These are phyloP conservation scores for Craspedostauros australis DNA, from an alignment of 108 stramenopile genomes.

Conservation along the genomic window DNA sequence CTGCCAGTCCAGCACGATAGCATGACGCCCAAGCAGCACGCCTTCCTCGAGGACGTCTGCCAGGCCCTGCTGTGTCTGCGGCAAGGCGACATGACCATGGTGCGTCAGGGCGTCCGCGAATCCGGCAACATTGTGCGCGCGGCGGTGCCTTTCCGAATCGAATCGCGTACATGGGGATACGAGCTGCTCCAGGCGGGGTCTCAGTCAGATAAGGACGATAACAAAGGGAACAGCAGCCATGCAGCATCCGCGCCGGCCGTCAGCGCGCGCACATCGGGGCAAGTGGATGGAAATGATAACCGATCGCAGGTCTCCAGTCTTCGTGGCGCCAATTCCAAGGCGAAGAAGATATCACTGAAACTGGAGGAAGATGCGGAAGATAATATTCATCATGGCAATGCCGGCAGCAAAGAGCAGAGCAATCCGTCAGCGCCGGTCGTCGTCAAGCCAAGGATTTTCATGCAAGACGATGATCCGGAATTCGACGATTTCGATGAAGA, in stretches of 20 bases:
- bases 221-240: no score
- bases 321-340: neutral
- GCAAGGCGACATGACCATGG: slow-evolving; percentile 25
- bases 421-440: neutral
- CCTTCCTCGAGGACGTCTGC: slow-evolving; percentile 23
- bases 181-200: no score
- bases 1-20: slow-evolving; percentile 15
- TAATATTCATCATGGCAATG: neutral
- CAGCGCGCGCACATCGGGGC: no score
- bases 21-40: slow-evolving; percentile 18
- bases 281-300: no score
- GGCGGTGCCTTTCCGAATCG: slow-evolving; percentile 16
- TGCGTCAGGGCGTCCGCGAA: slow-evolving; percentile 36
- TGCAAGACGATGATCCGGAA: slow-evolving; percentile 53
- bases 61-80: slow-evolving; percentile 22
- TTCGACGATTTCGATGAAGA: slow-evolving; percentile 52
- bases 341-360: slow-evolving; percentile 12
- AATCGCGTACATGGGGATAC: no score
- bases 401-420: neutral
- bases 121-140: slow-evolving; percentile 24
- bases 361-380: slow-evolving; percentile 8
- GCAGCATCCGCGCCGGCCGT: no score
- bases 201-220: no score
- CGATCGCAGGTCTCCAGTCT: neutral
- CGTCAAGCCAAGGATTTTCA: slow-evolving; percentile 27